Conservation (phyloP, 306 rosid species). For the Cicer judaicum region DNA sequence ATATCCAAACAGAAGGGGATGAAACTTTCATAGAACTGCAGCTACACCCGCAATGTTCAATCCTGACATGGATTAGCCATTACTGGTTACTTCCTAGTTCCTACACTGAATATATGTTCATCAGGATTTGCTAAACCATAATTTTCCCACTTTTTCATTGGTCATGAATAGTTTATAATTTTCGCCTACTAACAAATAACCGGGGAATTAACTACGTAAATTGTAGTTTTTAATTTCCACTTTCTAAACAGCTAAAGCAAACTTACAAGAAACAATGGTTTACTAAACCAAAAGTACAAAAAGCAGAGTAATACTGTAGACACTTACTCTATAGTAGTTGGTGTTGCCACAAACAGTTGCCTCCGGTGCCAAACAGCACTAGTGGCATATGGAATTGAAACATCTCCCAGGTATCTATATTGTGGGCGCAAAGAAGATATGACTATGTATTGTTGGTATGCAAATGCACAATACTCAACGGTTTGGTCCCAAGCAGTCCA, state of each 20-base stretch:
- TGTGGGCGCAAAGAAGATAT: conserved; percentile 97
- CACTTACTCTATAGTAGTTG: conserved; percentile 95
- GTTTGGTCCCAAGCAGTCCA: conserved; percentile 99
- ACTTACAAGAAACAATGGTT: conserved; percentile 14
- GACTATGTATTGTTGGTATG: conserved; percentile 86
- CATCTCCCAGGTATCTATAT: conserved; percentile 95
- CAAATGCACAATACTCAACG: conserved; percentile 97
- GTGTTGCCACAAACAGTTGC: conserved; percentile 93
- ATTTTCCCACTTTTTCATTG: conserved; percentile 23
- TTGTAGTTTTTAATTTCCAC: conserved; percentile 36
- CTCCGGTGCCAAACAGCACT: conserved; percentile 97
- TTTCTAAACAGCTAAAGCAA: conserved; percentile 39
- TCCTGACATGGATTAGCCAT: conserved; percentile 27
- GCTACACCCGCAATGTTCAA: background rate
- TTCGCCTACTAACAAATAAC: conserved; percentile 32
- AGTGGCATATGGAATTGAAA: conserved; percentile 90
- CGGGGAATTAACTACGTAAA: conserved; percentile 32
- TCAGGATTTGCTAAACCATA: conserved; percentile 36
- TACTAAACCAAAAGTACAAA: conserved; percentile 15
- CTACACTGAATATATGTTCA: conserved; percentile 6
- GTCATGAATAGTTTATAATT: conserved; percentile 1
- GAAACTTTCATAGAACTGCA: background rate
- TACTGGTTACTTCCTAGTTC: conserved; percentile 13
- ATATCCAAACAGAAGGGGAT: conserved; percentile 21
- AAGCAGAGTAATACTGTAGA: conserved; percentile 35